Conservation (phyloP, 805 yeast genomes). For the Spathaspora girioi region DNA sequence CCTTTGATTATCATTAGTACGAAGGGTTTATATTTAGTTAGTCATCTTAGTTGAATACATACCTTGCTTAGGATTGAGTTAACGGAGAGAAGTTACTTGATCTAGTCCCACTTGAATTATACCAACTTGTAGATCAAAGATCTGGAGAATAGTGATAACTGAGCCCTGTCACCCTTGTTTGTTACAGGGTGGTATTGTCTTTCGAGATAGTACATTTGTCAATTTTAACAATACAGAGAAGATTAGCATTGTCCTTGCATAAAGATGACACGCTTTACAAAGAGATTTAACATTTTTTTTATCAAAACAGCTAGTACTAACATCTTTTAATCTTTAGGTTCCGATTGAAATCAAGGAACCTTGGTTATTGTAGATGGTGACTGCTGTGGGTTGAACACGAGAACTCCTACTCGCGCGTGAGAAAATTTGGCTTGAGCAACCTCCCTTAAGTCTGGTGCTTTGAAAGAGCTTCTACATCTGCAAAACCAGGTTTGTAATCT, state of each 20-base stretch:
- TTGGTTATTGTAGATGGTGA: not conserved
- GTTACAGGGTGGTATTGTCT: constrained; percentile 42
- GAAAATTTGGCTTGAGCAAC: not conserved
- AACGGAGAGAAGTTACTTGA: no score
- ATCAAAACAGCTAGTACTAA: not conserved
- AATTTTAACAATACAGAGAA: constrained; percentile 99
- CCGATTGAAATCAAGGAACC: not conserved
- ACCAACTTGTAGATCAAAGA: no score
- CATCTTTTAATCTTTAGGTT: not conserved
- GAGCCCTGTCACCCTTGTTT: no score
- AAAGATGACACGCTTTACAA: constrained; percentile 99
- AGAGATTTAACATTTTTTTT: constrained; percentile 92
- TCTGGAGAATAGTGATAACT: no score
- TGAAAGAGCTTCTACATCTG: no score
- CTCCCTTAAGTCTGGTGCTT: no score
- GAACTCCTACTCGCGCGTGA: not conserved
- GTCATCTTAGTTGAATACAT: no score
- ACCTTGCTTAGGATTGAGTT: no score
- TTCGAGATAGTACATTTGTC: constrained; percentile 71
- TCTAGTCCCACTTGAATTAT: no score
- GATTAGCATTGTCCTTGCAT: constrained; percentile 99
- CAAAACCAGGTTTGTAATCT: no score
- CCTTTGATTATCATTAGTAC: no score
- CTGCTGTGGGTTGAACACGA: not conserved
- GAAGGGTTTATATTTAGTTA: no score